phyloP scores from a whole-genome alignment of 2,329 filamentous ascomycete species.

The Fusarium palustre region DNA sequence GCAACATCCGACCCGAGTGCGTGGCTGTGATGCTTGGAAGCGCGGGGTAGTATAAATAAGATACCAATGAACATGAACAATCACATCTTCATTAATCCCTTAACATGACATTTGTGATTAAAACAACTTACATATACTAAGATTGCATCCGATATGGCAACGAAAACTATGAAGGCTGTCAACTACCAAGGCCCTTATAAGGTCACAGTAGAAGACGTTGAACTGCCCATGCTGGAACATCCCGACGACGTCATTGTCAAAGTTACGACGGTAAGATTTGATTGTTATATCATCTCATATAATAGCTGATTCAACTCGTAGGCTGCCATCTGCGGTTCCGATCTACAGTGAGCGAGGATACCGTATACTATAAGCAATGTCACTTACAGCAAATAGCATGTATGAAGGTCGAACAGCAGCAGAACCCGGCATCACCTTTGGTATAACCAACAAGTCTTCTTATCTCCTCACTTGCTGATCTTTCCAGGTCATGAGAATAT shows the following conservation, averaged over 20 bases:
- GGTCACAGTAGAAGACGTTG: conserved; percentile 71
- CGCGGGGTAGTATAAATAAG: conserved; percentile 30
- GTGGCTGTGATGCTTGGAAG: conserved; percentile 19
- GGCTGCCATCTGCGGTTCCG: conserved; percentile 66
- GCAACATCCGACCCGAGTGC: conserved; percentile 14
- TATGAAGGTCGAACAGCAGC: conserved; percentile 75
- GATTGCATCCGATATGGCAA: conserved; percentile 34
- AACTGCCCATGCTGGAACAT: conserved; percentile 69
- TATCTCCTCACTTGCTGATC: not conserved
- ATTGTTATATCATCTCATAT: not conserved
- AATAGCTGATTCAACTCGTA: conserved; percentile 27
- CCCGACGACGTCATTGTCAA: conserved; percentile 74
- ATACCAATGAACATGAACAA: not conserved
- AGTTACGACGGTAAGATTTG: conserved; percentile 67
- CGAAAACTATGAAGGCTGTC: conserved; percentile 67
- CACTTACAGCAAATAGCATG: conserved; percentile 58
- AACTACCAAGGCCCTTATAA: conserved; percentile 72
- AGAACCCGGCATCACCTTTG: conserved; percentile 70
- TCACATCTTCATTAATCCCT: not conserved
- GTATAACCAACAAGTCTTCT: conserved; percentile 42
- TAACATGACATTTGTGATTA: not conserved
- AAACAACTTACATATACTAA: not conserved
- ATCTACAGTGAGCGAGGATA: conserved; percentile 55
- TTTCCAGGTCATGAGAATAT: conserved; percentile 66
- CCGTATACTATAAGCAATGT: accelerated